Evolutionary conservation across 1,284 basidiomycete species (phyloP).

Genomic region (Austroboletus niveus): DNA sequence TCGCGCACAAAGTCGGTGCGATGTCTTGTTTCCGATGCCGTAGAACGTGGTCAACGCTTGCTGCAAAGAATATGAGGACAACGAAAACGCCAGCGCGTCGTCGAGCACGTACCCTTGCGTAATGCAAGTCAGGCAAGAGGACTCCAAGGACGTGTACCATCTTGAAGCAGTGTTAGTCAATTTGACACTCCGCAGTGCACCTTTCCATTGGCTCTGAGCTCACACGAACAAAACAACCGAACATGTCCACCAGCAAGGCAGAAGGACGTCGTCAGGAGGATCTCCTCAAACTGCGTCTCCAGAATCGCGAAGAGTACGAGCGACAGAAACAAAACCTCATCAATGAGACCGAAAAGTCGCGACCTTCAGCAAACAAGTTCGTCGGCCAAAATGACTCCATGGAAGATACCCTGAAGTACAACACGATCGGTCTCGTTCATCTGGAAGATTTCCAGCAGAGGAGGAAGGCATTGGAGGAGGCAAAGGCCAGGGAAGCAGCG

Average conservation of each 20-base stretch:
- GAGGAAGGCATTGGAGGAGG: constrained; percentile 89
- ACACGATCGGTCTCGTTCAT: constrained; percentile 90
- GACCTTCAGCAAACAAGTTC: constrained; percentile 84
- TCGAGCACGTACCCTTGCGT: constrained; percentile 55
- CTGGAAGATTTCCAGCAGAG: constrained; percentile 92
- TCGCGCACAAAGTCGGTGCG: constrained; percentile 82
- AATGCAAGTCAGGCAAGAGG: constrained; percentile 65
- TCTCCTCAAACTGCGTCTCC: constrained; percentile 75
- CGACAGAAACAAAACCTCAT: constrained; percentile 85
- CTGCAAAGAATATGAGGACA: constrained; percentile 41
- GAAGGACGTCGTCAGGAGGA: constrained; percentile 79
- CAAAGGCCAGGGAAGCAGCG: constrained; percentile 87
- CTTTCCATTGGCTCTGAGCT: constrained; percentile 2
- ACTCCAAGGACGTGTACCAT: constrained; percentile 82
- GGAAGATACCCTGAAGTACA: constrained; percentile 92
- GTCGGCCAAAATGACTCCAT: constrained; percentile 93
- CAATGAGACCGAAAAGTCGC: constrained; percentile 79
- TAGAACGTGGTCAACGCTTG: constrained; percentile 84
- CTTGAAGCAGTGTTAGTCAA: constrained; percentile 1
- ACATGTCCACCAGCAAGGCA: constrained; percentile 64
- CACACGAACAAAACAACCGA: constrained; percentile 17
- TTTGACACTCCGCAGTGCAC: constrained; percentile 34
- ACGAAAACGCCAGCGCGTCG: neutral
- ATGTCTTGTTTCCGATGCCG: constrained; percentile 74
- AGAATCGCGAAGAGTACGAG: constrained; percentile 85